phyloP scores from a whole-genome alignment of 306 rosid genomes.

The Cucurbita pepo region DNA sequence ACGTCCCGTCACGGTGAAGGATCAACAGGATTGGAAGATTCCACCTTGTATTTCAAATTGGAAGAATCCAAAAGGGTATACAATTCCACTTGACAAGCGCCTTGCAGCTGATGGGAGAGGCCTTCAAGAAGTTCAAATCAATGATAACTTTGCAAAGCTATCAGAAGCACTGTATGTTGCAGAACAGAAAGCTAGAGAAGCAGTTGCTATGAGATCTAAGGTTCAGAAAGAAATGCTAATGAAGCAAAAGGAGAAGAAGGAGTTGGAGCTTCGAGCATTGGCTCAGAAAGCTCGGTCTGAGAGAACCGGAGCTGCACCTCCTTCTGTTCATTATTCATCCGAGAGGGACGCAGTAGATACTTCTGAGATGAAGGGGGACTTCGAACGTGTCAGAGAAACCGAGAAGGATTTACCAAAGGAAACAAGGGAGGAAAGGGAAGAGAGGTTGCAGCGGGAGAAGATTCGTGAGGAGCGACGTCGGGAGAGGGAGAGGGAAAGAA shows the following conservation, averaged over 20 bases:
- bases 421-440: conserved; percentile 58
- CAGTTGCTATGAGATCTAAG: conserved; percentile 74
- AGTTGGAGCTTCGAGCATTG: conserved; percentile 58
- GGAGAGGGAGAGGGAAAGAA: conserved; percentile 91
- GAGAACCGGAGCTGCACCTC: conserved; percentile 55
- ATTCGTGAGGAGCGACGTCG: conserved; percentile 73
- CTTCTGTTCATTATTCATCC: conserved; percentile 20
- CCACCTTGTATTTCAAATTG: conserved; percentile 87
- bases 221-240: conserved; percentile 75
- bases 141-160: conserved; percentile 73
- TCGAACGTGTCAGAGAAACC: conserved; percentile 34
- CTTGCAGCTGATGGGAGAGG: conserved; percentile 86
- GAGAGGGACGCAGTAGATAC: conserved; percentile 34
- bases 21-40: conserved; percentile 91
- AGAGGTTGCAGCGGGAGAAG: conserved; percentile 50
- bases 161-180: conserved; percentile 71
- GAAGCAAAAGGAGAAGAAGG: conserved; percentile 83
- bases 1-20: conserved; percentile 73
- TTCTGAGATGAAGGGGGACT: conserved; percentile 37
- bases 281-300: conserved; percentile 73
- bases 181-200: conserved; percentile 90
- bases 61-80: conserved; percentile 93
- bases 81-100: conserved; percentile 75
- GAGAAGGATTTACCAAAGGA: conserved; percentile 48
- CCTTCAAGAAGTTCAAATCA: conserved; percentile 80